Evolutionary conservation across 2,329 filamentous ascomycete genomes (phyloP), one percentile per base, ranked within the genome.

Genomic region (Plectosphaerella cucumerina): DNA sequence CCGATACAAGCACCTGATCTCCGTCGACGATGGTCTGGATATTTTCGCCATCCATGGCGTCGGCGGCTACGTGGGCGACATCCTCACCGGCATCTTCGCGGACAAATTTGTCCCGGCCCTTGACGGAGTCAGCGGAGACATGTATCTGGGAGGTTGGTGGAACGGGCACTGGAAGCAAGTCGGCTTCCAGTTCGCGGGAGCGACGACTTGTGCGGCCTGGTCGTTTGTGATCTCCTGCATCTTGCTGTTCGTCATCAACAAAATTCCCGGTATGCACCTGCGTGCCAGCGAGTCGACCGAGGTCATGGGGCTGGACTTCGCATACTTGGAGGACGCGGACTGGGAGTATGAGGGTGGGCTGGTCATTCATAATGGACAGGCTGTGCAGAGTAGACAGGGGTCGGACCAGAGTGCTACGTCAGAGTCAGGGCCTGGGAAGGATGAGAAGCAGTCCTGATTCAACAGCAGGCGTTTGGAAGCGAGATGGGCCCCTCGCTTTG

Each of bases 21-120:
- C 69, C 9, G 71, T 83, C 11, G 81, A 84, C 52, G 80, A 83
- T 44, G 78, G 78, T 3, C 70, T 84, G 48, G 80, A 83, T 52
- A 80, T 84, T 47, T 84, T 82, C 53, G 78, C 78, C 26, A 74
- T 84, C 23, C 81, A 84, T 58, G 80, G 80, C 17, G 66, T 84
- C 2, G 80, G 80, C n/a, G 81, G 81, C 11, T 73, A 77, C 54
- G 71, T 83, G 1, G 81, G 80, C 15, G 74, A 78, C 33, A 69
- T 84, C 45, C 59, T 83, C 17, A 83, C 80, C 0, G 80, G 81
- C 3, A 68, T 84, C 26, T 84, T 84, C 48, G 80, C 81, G 0
- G 73, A 77, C 5, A 56, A 63, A 12, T 65, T 62, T 59, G 73
- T 82, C 2, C 72, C 74, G 2, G 71, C 73, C 6, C 70, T 82